phyloP scores from a whole-genome alignment of 306 rosid species.

The Aeschynomene evenia region DNA sequence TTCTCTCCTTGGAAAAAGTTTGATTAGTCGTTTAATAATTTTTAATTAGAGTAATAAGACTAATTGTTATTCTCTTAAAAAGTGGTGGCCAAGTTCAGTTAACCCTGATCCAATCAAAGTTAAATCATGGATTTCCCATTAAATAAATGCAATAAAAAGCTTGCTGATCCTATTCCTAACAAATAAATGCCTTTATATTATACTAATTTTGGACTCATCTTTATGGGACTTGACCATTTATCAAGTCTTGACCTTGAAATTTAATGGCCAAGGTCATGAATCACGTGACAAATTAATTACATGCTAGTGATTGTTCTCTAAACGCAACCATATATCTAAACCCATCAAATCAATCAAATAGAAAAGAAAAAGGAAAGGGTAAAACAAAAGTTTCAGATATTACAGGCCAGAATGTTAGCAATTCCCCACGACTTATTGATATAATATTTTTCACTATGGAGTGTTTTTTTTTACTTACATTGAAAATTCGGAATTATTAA shows the following conservation, averaged over 20 bases:
- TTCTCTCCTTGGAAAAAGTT: neutral
- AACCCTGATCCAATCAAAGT: conserved; percentile 14
- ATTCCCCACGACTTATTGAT: neutral
- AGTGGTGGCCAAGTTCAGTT: conserved; percentile 33
- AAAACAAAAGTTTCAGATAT: neutral
- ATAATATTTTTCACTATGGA: neutral
- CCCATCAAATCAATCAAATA: neutral
- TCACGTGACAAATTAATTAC: conserved; percentile 34
- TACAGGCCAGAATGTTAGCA: no score
- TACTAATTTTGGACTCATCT: conserved; percentile 6
- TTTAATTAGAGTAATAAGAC: conserved; percentile 24
- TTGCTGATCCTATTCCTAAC: neutral
- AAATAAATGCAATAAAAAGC: neutral
- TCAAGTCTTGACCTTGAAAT: conserved; percentile 33
- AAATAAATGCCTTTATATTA: neutral
- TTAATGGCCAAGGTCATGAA: neutral
- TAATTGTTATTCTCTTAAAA: conserved; percentile 12
- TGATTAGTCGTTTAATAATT: neutral
- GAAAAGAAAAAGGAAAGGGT: neutral
- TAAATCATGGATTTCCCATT: neutral
- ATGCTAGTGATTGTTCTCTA: neutral
- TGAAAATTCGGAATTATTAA: neutral
- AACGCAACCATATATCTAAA: conserved; percentile 4
- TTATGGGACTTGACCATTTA: conserved; percentile 24
- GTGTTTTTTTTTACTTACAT: neutral